These are phyloP conservation scores for Fusarium sarcochroum DNA, from an alignment of 2,329 filamentous ascomycete genomes.

Conservation along the genomic window DNA sequence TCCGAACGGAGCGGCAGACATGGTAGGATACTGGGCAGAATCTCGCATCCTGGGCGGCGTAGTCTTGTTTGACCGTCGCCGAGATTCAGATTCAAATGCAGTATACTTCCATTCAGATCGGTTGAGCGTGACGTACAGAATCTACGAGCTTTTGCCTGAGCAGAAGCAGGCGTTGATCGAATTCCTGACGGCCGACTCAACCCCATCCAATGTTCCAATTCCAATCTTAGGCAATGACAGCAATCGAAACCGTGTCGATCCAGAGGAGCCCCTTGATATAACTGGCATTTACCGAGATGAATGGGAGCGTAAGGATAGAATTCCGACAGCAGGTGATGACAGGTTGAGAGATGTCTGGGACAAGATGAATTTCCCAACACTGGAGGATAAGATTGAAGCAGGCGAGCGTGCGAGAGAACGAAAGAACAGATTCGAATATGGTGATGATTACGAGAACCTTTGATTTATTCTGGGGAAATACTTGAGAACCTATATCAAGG, in stretches of 20 bases:
- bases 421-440: neutral
- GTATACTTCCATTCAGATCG: slow-evolving; percentile 11
- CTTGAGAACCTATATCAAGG: too few relatives aligned
- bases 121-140: slow-evolving; percentile 1
- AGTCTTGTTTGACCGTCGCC: slow-evolving; percentile 7
- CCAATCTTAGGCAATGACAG: neutral
- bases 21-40: slow-evolving; percentile 21
- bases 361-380: neutral
- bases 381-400: neutral
- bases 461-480: neutral
- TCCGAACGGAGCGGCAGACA: neutral
- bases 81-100: neutral
- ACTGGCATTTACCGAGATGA: neutral
- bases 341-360: slow-evolving; percentile 3
- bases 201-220: neutral
- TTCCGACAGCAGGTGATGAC: neutral
- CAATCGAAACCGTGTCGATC: slow-evolving; percentile 5
- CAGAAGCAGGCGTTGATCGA: neutral
- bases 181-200: neutral
- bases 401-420: neutral
- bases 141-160: neutral
- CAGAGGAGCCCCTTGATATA: neutral
- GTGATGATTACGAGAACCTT: neutral
- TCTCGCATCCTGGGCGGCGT: slow-evolving; percentile 4
- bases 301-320: slow-evolving; percentile 2